Evolutionary conservation across 78 protist genomes (phyloP), one percentile per base, ranked within the genome.

Genomic region (Andalucia godoyi): DNA sequence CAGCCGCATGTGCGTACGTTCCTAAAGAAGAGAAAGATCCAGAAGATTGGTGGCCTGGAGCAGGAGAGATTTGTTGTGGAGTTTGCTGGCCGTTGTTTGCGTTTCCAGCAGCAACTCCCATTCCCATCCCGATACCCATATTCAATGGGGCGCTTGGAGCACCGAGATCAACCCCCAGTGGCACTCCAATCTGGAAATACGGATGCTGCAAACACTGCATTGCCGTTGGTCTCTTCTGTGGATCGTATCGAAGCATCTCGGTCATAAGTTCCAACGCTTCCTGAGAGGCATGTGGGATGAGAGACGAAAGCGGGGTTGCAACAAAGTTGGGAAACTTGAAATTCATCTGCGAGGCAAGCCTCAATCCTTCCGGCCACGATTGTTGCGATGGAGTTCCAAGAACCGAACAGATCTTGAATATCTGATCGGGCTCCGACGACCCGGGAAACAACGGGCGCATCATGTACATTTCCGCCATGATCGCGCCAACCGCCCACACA

Each of bases 391-490:
- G 97, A 0, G 96, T 42, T 23, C 99, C 99, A 18, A 90, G 68
- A 4, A 91, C 87, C 4, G 79, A 15, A 21, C 55, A 50, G 46
- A 92, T 87, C 74, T 81, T 77, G 76, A 74, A 82, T 1, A 95
- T 18, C 68, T 87, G 80, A 63, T 91, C 97, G 13, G 88, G 46
- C 80, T 95, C 96, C 37, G 60, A 53, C 2, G 74, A 38, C 0
- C 95, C 98, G 0, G 98, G 98, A 25, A 94, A 88, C 34, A 94
- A 53, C 2, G 98, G 93, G 29, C 86, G 74, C 53, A 86, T 60
- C 50, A 77, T 65, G 72, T 72, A 85, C 37, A 95, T 75, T 82
- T 95, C 99, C 1, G 95, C 95, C 93, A 95, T 90, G 57, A 95
- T 92, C 37, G 87, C 46, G 4, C 94, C 97, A 5, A 74, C 52